Conservation (phyloP, 495 filamentous ascomycete species). For the Lepidopterella palustris region DNA sequence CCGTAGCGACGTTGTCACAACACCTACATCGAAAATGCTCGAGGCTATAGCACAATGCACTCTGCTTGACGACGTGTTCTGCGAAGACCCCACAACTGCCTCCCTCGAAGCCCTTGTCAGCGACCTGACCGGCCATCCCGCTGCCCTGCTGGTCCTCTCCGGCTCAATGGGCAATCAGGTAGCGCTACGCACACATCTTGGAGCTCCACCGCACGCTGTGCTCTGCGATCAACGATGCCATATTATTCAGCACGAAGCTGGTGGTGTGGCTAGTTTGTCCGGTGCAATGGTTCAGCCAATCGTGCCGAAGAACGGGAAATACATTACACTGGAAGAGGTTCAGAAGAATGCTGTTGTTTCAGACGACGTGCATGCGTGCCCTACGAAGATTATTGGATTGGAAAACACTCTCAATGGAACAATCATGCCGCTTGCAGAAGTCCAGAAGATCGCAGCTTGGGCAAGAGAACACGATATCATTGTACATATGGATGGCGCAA, state of each 20-base stretch:
- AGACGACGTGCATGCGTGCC: conserved; percentile 56
- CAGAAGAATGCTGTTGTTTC: conserved; percentile 47
- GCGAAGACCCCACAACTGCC: conserved; percentile 72
- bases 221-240: conserved; percentile 63
- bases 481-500: conserved; percentile 78
- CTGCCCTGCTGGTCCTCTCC: conserved; percentile 69
- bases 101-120: conserved; percentile 63
- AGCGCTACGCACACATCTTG: conserved; percentile 58
- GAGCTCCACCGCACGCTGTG: conserved; percentile 63
- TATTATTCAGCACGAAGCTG: conserved; percentile 66
- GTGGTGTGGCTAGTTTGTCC: conserved; percentile 55
- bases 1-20: conserved; percentile 73
- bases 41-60: conserved; percentile 49
- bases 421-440: conserved; percentile 67
- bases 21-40: conserved; percentile 78
- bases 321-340: conserved; percentile 74
- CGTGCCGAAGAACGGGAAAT: conserved; percentile 55
- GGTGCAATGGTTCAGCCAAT: conserved; percentile 55
- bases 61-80: conserved; percentile 73
- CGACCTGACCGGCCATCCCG: conserved; percentile 62
- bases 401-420: conserved; percentile 81
- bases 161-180: conserved; percentile 92
- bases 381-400: conserved; percentile 72
- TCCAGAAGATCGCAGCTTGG: conserved; percentile 60
- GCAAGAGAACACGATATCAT: conserved; percentile 60